Base-by-base conservation (phyloP, 208 protist species). In the Crithidia mellificae region DNA sequence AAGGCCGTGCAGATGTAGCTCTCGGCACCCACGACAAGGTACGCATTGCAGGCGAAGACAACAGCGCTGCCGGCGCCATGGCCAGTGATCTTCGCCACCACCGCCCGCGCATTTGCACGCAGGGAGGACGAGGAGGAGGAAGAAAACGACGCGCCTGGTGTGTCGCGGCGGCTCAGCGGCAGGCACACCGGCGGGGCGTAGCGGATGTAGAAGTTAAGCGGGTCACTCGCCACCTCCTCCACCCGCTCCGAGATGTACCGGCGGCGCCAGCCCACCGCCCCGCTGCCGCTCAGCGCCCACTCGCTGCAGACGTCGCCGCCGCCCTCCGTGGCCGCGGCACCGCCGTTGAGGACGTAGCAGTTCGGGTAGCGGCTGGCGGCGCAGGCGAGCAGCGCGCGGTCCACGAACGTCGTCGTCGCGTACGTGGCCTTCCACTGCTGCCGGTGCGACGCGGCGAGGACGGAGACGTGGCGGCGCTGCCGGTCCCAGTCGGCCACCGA, bases 31-130 rank as follows among this genome's bases (percentile, higher is more conserved):
- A 77, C 54, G 14, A 93, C 54, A 22, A 82, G 63, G 53, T 93
- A 93, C 19, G 85, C 80, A 52, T 93, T 93, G 49, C 82, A 80
- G 15, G 78, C 67, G 54, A 76, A 93, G 22, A 72, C 46, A 15
- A 87, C 39, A 6, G 51, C 30, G 11, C 38, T 56, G 24, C 29
- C 41, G 19, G 71, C 15, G 11, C 24, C 52, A 34, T 58, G 68
- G 14, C 80, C 80, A 36, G 75, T 63, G 17, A 93, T 68, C 27
- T 84, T 83, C 17, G 52, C 61, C n/a, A 90, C 49, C 25, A 90
- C 55, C 19, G 67, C 46, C 30, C 50, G 41, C n/a, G 82, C 87
- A 53, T 87, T 85, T 14, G 61, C 50, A 14, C 61, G 67, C 49
- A 87, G 58, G 41, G 32, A 22, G 29, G 52, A 50, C 5, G 43